phyloP scores from a whole-genome alignment of 305 asterid genomes.

The Andrographis paniculata region DNA sequence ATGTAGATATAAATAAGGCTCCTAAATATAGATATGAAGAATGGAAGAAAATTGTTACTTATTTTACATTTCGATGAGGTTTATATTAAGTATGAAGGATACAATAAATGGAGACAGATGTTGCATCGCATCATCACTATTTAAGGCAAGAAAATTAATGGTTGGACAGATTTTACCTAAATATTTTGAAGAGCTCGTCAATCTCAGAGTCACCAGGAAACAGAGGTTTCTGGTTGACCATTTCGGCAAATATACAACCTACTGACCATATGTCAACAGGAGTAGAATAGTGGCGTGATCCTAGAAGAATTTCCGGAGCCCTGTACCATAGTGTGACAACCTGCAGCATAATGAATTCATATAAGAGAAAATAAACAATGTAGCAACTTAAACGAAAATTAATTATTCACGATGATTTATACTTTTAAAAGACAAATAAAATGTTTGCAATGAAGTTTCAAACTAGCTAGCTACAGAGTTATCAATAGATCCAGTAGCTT shows the following conservation, averaged over 20 bases:
- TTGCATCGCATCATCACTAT: too few species aligned
- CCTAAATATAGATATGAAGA: too few species aligned
- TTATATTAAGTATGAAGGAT: too few species aligned
- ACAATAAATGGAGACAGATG: too few species aligned
- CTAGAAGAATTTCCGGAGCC: conserved; percentile 98
- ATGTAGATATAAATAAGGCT: too few species aligned
- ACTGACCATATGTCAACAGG: conserved; percentile 98
- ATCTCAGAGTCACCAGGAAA: conserved; percentile 99
- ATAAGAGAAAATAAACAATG: too few species aligned
- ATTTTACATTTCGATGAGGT: too few species aligned
- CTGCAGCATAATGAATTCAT: too few species aligned
- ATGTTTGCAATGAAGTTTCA: conserved; percentile 1
- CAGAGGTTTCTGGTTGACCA: conserved; percentile 74
- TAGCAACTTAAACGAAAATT: too few species aligned
- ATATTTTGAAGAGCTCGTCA: conserved; percentile 85
- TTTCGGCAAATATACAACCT: conserved; percentile 98
- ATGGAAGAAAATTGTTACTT: too few species aligned
- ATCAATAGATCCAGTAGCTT: not conserved
- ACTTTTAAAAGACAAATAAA: too few species aligned
- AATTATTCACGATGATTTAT: too few species aligned
- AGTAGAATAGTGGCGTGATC: conserved; percentile 91
- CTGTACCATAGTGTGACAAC: conserved; percentile 99
- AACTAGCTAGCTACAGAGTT: not conserved
- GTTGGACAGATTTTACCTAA: conserved; percentile 48
- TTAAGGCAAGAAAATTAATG: conserved; percentile 6